Evolutionary conservation across 2,329 filamentous ascomycete genomes (phyloP).

Genomic region (Fonsecaea monophora): DNA sequence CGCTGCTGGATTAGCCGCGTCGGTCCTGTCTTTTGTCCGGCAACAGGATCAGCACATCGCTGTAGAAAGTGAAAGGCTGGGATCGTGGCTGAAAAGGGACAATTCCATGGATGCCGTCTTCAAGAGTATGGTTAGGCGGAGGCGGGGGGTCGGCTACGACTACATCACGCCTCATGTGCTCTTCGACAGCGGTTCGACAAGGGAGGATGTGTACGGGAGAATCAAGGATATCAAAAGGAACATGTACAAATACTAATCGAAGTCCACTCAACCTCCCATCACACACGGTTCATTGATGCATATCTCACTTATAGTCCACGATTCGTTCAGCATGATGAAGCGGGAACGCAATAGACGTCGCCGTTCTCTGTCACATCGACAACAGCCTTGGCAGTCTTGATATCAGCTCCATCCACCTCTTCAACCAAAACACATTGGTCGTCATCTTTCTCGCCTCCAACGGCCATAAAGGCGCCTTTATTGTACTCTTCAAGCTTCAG

Average conservation of each 20-base stretch:
- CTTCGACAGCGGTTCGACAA: constrained; percentile 19
- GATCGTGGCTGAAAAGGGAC: constrained; percentile 18
- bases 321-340: constrained; percentile 25
- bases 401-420: constrained; percentile 41
- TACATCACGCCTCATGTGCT: constrained; percentile 21
- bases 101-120: constrained; percentile 20
- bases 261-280: constrained; percentile 12
- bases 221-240: constrained; percentile 23
- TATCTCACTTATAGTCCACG: constrained; percentile 13
- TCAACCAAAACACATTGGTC: constrained; percentile 40
- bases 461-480: constrained; percentile 40
- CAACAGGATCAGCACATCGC: constrained; percentile 15
- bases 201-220: constrained; percentile 18
- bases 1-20: constrained; percentile 19
- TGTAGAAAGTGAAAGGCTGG: constrained; percentile 16
- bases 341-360: constrained; percentile 39
- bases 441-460: constrained; percentile 37
- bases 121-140: constrained; percentile 20
- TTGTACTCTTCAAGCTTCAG: constrained; percentile 42
- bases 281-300: constrained; percentile 13
- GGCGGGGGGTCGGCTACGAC: constrained; percentile 18
- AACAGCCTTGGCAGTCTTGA: constrained; percentile 38
- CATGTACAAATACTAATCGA: constrained; percentile 22
- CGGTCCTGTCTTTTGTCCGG: constrained; percentile 17
- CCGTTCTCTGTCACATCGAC: constrained; percentile 40